Base-by-base conservation (phyloP, 1,284 basidiomycete species). In the Boletus sp. region DNA sequence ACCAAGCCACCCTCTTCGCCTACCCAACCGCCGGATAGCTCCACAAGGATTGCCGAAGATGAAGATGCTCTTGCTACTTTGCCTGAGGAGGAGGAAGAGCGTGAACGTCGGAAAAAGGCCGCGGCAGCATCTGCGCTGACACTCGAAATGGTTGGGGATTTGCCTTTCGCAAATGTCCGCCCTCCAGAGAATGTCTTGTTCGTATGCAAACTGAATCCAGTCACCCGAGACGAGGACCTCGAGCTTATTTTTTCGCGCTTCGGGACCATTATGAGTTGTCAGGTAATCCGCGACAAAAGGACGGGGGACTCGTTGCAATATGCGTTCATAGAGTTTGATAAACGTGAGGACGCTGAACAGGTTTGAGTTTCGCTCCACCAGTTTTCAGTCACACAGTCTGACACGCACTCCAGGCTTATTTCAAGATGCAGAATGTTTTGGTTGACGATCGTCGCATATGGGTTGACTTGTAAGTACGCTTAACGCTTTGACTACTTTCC, bases 341-440 rank as follows among this genome's bases (percentile, higher is more conserved):
- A 89, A 66, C 74, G 85, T 40, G 90, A 93, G 50, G 86, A 93
- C 35, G 94, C 95, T 2, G 95, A 99, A 66, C 84, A 93, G 79
- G 91, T 91, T 52, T 50, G 73, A 57, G 17, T 34, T 48, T 43
- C 33, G 36, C 39, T 48, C 26, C 10, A 3, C 16, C 8, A 16
- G 38, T 19, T 26, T 19, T 34, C 32, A 13, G 33, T 20, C 10
- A 26, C 39, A 41, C 41, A 29, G 35, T 14, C 48, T 57, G 25
- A 50, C 50, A 26, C 29, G 13, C 19, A 29, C 8, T 46, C 8
- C 53, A 92, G 84, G 95, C 93, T 13, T 99, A 99, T 69, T 94
- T 97, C 74, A 99, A 98, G 69, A 99, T 99, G 95, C 95, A 99
- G 68, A 98, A 97, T 61, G 95, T 99, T 0, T 74, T 99, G 8